These are phyloP conservation scores for Trypanosoma mega DNA, from an alignment of 208 protist genomes.

Conservation along the genomic window DNA sequence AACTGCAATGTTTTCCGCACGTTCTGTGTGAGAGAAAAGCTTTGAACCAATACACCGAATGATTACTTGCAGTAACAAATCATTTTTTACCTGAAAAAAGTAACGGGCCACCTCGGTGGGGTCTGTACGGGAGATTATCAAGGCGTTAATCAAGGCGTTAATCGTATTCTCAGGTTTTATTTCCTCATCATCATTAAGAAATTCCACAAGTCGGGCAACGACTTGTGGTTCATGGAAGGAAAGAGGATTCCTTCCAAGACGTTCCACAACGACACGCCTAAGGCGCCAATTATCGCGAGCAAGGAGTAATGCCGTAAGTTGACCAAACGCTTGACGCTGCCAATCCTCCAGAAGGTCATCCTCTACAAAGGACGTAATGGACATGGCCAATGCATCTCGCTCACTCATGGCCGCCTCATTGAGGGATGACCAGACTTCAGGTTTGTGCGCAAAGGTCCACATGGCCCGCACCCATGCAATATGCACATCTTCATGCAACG, in stretches of 20 bases:
- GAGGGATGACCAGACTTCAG: conserved; percentile 14
- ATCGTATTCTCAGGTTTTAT: no score
- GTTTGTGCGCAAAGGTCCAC: conserved; percentile 14
- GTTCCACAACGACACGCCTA: neutral
- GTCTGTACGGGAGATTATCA: no score
- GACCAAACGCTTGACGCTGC: conserved; percentile 5
- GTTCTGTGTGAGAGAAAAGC: neutral
- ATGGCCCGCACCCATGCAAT: conserved; percentile 16
- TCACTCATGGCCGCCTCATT: neutral
- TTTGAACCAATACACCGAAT: no score
- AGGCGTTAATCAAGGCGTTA: no score
- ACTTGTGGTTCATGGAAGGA: neutral
- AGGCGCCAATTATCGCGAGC: conserved; percentile 4
- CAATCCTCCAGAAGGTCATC: conserved; percentile 10
- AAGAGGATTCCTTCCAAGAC: neutral
- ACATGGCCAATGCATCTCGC: neutral
- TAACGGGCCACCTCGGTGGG: no score
- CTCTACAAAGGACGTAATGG: neutral
- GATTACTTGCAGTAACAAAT: no score
- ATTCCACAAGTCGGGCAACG: no score
- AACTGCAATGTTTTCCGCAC: conserved; percentile 5
- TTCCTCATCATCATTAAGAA: no score
- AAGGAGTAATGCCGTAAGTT: conserved; percentile 9
- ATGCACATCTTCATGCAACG: conserved; percentile 15
- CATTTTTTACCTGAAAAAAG: no score